phyloP scores from a whole-genome alignment of 805 yeast genomes.

The Kodamaea jinghongensis region DNA sequence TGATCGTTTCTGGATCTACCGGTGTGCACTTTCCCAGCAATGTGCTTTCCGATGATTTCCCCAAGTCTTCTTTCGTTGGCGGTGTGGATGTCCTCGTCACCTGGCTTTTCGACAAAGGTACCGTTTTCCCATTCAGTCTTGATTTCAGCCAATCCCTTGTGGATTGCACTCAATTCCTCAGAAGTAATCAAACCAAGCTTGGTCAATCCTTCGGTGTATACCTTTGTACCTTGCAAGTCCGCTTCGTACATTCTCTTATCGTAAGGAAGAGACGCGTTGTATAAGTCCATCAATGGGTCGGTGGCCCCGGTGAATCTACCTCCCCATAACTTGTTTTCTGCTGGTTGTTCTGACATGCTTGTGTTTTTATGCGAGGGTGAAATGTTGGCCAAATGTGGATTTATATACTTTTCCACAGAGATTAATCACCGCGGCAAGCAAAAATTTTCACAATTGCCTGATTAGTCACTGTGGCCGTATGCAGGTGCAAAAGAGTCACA shows the following conservation, averaged over 20 bases:
- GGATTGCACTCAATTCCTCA: constrained; percentile 77
- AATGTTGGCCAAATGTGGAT: too few relatives aligned
- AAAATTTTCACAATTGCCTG: too few relatives aligned
- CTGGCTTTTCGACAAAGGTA: constrained; percentile 69
- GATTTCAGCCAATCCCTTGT: constrained; percentile 72
- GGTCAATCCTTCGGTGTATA: constrained; percentile 82
- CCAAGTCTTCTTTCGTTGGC: constrained; percentile 98
- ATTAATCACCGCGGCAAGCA: constrained; percentile 7
- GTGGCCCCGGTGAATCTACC: constrained; percentile 97
- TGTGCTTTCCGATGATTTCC: constrained; percentile 87
- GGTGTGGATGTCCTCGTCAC: constrained; percentile 98
- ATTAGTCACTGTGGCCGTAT: too few relatives aligned
- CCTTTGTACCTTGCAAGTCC: constrained; percentile 90
- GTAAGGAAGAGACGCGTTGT: constrained; percentile 95
- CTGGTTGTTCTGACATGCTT: constrained; percentile 40
- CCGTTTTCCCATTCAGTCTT: constrained; percentile 77
- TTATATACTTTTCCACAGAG: too few relatives aligned
- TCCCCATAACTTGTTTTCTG: constrained; percentile 89
- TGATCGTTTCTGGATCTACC: constrained; percentile 98
- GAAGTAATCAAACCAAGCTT: constrained; percentile 72
- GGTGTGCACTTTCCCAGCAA: constrained; percentile 98
- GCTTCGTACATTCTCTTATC: constrained; percentile 94
- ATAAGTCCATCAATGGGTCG: constrained; percentile 95
- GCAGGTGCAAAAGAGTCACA: too few relatives aligned
- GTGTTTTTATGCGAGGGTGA: too few relatives aligned